These are phyloP conservation scores for Rhizopogon vinicolor DNA, from an alignment of 768 basidiomycete species.

Conservation along the genomic window DNA sequence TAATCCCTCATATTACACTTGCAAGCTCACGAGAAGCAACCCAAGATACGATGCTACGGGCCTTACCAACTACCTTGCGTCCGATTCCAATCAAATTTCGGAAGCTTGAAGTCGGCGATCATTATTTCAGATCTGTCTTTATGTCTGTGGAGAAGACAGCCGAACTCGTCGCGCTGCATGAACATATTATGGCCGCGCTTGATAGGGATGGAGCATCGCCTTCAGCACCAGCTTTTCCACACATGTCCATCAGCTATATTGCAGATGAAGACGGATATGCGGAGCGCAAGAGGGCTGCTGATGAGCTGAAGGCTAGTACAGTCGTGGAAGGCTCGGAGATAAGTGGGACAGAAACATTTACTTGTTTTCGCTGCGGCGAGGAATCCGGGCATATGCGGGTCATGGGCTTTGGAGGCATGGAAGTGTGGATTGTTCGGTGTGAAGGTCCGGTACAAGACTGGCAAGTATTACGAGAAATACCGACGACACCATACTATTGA, in stretches of 20 bases:
- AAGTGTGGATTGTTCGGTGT: slow-evolving; percentile 59
- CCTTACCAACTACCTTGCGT: slow-evolving; percentile 31
- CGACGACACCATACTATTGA: neutral
- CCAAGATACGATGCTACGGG: slow-evolving; percentile 27
- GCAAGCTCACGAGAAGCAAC: slow-evolving; percentile 13
- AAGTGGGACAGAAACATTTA: slow-evolving; percentile 25
- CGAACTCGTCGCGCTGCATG: slow-evolving; percentile 46
- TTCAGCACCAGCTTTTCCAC: slow-evolving; percentile 58
- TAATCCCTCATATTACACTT: slow-evolving; percentile 73
- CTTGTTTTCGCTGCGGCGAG: slow-evolving; percentile 20
- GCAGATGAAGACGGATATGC: slow-evolving; percentile 52
- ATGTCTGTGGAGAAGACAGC: slow-evolving; percentile 41
- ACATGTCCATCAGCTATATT: slow-evolving; percentile 74
- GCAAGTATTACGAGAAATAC: slow-evolving; percentile 43
- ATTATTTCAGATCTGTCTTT: slow-evolving; percentile 72
- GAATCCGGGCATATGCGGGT: slow-evolving; percentile 25
- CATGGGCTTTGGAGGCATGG: slow-evolving; percentile 37
- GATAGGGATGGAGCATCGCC: slow-evolving; percentile 32
- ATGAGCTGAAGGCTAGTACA: slow-evolving; percentile 34
- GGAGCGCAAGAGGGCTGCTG: slow-evolving; percentile 46
- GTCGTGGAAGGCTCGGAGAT: slow-evolving; percentile 24
- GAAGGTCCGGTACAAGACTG: slow-evolving; percentile 58
- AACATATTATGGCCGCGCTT: slow-evolving; percentile 36
- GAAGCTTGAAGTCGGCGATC: slow-evolving; percentile 50
- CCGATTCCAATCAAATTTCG: slow-evolving; percentile 44